Base-by-base conservation (phyloP, 1,139 yeast species). In the Kurtzmaniella natalensis region DNA sequence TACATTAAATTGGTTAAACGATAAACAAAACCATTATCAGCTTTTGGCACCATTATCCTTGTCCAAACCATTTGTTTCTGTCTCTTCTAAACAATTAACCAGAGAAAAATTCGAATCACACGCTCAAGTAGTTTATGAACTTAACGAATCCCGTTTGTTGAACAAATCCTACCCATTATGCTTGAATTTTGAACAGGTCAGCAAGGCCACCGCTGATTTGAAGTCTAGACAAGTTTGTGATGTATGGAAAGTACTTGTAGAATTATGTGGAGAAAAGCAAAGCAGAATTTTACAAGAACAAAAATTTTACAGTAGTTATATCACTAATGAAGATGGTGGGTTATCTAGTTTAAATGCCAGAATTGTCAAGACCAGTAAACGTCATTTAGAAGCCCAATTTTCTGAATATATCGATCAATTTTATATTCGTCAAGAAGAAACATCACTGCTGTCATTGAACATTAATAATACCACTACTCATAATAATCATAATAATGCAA, bases 361-460 rank as follows among this genome's bases (percentile, higher is more conserved):
- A 37, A 70, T 85, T 28, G 72, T 78, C 6, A 51, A 58, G 9
- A 81, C 76, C 37, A 76, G 94, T 18, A 76, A 73, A 46, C 45
- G 54, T 7, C 81, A 74, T 47, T 66, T 92, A 45, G 95, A 92
- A 53, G 55, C 60, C 9, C 96, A 92, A 57, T 89, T 87, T 55
- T 76, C 74, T 50, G 81, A 75, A 31, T 78, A 81, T 51, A 73
- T 88, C 43, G 89, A 85, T 47, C 77, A 74, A 30, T 71, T 86
- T 32, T 87, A 86, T 51, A 70, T 75, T 25, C 80, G 79, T 41
- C 72, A 67, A 39, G 32, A 34, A 5, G 25, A 18, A n/a, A 16
- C 11, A 23, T 4, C 26, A 5, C 13, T 23, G 26, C n/a, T n/a
- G n/a, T n/a, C n/a, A n/a, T n/a, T n/a, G n/a, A n/a, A n/a, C n/a